Conservation (phyloP, 331 rosid genomes). For the Telfairia occidentalis region DNA sequence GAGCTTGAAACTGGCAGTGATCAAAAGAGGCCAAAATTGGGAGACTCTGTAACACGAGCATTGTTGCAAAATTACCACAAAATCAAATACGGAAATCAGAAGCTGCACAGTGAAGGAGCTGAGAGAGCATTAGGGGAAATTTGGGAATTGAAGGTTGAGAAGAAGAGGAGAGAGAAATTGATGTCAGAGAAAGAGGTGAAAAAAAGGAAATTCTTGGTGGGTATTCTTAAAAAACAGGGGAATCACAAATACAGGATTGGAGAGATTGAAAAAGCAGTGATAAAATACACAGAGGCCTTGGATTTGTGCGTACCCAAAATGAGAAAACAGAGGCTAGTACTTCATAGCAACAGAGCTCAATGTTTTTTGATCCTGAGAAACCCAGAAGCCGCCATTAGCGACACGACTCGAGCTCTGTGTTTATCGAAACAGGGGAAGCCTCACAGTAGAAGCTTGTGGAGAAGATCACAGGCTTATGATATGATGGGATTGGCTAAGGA, state of each 20-base stretch:
- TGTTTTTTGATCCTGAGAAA: constrained; percentile 36
- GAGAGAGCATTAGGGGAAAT: constrained; percentile 34
- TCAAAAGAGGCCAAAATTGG: constrained; percentile 19
- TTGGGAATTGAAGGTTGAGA: constrained; percentile 58
- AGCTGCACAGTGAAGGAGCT: constrained; percentile 23
- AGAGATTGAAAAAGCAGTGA: constrained; percentile 39
- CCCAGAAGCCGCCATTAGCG: constrained; percentile 48
- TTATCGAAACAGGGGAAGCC: constrained; percentile 26
- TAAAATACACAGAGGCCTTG: constrained; percentile 49
- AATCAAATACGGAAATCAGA: constrained; percentile 33
- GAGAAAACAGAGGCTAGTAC: constrained; percentile 48
- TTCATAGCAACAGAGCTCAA: constrained; percentile 67
- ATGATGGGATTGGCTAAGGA: constrained; percentile 48
- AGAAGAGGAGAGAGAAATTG: constrained; percentile 38
- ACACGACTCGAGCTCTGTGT: constrained; percentile 55
- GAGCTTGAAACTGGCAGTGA: constrained; percentile 24
- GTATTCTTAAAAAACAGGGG: constrained; percentile 32
- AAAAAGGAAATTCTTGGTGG: constrained; percentile 25
- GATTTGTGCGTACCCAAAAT: constrained; percentile 28
- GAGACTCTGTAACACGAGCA: constrained; percentile 32
- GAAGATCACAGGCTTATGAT: constrained; percentile 66
- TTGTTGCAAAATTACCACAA: constrained; percentile 50
- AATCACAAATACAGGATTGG: constrained; percentile 33
- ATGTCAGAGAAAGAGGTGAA: constrained; percentile 31
- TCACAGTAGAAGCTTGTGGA: constrained; percentile 66